Evolutionary conservation across 1,284 basidiomycete species (phyloP).

Genomic region (Chalciporus sp.): DNA sequence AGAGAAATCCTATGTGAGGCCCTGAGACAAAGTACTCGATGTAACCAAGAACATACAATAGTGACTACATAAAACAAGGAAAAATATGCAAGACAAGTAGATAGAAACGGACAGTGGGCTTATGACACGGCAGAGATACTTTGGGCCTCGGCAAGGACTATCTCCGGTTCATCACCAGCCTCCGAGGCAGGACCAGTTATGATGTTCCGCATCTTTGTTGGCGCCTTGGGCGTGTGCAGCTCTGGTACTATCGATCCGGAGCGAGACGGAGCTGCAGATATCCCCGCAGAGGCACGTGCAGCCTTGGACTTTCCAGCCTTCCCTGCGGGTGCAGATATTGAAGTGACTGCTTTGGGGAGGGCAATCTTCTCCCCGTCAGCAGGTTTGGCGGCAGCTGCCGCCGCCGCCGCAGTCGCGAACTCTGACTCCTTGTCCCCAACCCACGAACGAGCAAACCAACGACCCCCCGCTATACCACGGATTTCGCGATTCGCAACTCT

Average conservation of each 20-base stretch:
- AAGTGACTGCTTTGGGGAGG: conserved; percentile 35
- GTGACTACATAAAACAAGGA: neutral
- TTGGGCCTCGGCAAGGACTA: conserved; percentile 20
- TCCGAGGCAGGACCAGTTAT: conserved; percentile 49
- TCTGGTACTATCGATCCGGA: conserved; percentile 52
- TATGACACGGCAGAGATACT: conserved; percentile 23
- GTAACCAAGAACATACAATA: conserved; percentile 13
- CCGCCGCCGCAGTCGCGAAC: conserved; percentile 41
- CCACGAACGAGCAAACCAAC: conserved; percentile 76
- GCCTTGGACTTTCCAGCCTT: conserved; percentile 44
- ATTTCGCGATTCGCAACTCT: conserved; percentile 72
- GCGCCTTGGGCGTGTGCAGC: conserved; percentile 44
- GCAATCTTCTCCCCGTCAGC: conserved; percentile 36
- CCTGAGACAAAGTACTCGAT: neutral
- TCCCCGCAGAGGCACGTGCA: conserved; percentile 37
- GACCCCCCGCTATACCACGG: conserved; percentile 74
- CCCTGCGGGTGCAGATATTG: conserved; percentile 44
- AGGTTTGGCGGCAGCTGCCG: conserved; percentile 30
- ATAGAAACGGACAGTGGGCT: conserved; percentile 5
- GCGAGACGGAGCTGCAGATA: conserved; percentile 55
- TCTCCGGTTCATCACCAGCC: conserved; percentile 45
- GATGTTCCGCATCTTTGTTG: conserved; percentile 61
- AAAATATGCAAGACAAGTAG: conserved; percentile 13
- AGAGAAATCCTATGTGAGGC: neutral
- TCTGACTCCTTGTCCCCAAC: conserved; percentile 79